phyloP scores from a whole-genome alignment of 805 yeast species.

The Komagataella ulmi region DNA sequence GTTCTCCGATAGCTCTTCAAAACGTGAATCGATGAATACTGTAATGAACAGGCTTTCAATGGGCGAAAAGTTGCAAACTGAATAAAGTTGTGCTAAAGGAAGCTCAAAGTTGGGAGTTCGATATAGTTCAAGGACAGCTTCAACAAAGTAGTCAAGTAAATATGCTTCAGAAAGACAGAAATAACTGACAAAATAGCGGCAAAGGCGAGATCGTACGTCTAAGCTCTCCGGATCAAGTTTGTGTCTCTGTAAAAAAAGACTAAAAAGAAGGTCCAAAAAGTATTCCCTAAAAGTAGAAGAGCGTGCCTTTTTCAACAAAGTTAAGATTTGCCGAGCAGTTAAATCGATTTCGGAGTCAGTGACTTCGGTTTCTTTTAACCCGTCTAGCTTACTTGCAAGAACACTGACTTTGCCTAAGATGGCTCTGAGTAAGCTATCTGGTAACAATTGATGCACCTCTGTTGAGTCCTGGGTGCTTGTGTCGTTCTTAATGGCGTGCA shows the following conservation, averaged over 20 bases:
- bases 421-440: not conserved
- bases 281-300: not conserved
- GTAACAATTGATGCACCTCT: not conserved
- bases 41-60: not conserved
- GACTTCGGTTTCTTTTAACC: not conserved
- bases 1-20: not conserved
- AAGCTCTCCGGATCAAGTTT: not conserved
- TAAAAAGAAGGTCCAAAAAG: not conserved
- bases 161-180: not conserved
- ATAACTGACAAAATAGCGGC: not conserved
- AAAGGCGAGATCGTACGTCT: not conserved
- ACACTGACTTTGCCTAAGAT: not conserved
- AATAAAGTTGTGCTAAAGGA: not conserved
- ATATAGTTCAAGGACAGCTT: not conserved
- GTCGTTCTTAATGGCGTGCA: not conserved
- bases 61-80: not conserved
- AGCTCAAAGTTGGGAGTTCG: not conserved
- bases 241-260: not conserved
- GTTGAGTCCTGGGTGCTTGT: not conserved
- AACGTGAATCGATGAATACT: not conserved
- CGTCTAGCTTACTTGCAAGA: not conserved
- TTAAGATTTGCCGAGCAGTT: not conserved
- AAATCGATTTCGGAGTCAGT: not conserved
- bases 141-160: not conserved
- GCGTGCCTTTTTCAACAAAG: not conserved